Conservation (phyloP, 768 basidiomycete genomes). For the Lentinus brumalis region DNA sequence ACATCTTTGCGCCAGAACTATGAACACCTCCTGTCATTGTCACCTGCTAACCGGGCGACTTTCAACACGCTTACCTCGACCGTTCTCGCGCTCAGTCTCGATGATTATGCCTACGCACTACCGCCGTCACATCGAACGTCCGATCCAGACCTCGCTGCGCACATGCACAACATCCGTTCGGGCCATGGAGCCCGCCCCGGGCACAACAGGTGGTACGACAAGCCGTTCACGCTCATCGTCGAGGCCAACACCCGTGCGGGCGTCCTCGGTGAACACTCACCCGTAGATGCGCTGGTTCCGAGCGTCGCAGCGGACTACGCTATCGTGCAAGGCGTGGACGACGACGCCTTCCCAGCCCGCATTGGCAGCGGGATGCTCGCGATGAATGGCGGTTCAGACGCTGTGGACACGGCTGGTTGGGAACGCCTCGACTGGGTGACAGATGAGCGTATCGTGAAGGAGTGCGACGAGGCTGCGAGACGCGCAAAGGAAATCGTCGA, state of each 20-base stretch:
- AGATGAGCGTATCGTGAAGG: constrained; percentile 57
- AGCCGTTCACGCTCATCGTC: constrained; percentile 77
- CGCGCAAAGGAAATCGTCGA: constrained; percentile 61
- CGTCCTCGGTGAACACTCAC: constrained; percentile 88
- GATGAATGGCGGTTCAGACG: constrained; percentile 13
- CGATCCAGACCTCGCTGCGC: constrained; percentile 57
- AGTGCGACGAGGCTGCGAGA: constrained; percentile 58
- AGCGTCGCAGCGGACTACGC: constrained; percentile 86
- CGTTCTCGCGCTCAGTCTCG: constrained; percentile 80
- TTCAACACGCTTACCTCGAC: constrained; percentile 71
- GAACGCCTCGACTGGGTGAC: constrained; percentile 73
- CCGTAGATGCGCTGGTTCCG: constrained; percentile 87
- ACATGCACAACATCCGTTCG: constrained; percentile 72
- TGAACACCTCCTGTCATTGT: constrained; percentile 63
- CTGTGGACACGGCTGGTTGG: constrained; percentile 42
- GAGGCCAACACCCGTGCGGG: constrained; percentile 86
- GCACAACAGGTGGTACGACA: constrained; percentile 89
- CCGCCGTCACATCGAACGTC: constrained; percentile 33
- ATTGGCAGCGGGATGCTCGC: constrained; percentile 13
- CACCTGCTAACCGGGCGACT: constrained; percentile 60
- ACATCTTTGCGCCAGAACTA: constrained; percentile 57
- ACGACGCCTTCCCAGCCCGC: constrained; percentile 37
- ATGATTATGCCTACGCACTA: constrained; percentile 54
- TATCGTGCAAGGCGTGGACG: constrained; percentile 66
- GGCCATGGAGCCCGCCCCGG: constrained; percentile 51